Base-by-base conservation (phyloP, 495 filamentous ascomycete species). In the Aspergillus mulundensis region DNA sequence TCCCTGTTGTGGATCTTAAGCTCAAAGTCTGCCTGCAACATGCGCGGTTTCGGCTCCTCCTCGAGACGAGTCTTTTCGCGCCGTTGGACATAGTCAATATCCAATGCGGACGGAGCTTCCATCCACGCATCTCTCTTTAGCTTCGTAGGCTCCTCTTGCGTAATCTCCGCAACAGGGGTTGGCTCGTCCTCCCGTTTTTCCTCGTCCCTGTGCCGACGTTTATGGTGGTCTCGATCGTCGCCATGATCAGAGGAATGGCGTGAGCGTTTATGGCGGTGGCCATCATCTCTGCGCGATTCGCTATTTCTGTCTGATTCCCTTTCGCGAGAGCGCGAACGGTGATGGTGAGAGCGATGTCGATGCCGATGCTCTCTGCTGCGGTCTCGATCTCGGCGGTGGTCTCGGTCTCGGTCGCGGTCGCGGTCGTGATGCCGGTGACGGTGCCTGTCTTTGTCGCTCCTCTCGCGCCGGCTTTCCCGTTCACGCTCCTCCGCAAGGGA, bases 91-190 rank as follows among this genome's bases (percentile, higher is more conserved):
- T 94, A 96, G 59, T 96, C 91, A 52, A 97, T 77, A 47, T 92
- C 90, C 16, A 91, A 67, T 0, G 83, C 84, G 6, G 87, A 87
- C 0, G 94, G 92, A 2, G 85, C 86, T 60, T 92, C 83, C 95
- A 98, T 98, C 94, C 94, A 98, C 5, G 87, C 82, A 71, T 97
- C 95, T 54, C 94, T 80, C 60, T 84, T 77, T 19, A 82, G 56
- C 3, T 64, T 56, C 39, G 65, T 66, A 0, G 68, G 66, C 21
- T 75, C 73, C 40, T 81, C 65, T 21, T 75, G 71, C 7, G 62
- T 61, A 18, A 64, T 54, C 10, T 64, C 59, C 48, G 60, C 69
- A 21, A 54, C 62, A 47, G 66, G 58, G 4, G 61, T 54, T 4
- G 40, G 10, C 10, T 66, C 50, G 18, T 60, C 63, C 1, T 66